These are phyloP conservation scores for Penicillium sp. DNA, from an alignment of 2,329 filamentous ascomycete species.

Conservation along the genomic window DNA sequence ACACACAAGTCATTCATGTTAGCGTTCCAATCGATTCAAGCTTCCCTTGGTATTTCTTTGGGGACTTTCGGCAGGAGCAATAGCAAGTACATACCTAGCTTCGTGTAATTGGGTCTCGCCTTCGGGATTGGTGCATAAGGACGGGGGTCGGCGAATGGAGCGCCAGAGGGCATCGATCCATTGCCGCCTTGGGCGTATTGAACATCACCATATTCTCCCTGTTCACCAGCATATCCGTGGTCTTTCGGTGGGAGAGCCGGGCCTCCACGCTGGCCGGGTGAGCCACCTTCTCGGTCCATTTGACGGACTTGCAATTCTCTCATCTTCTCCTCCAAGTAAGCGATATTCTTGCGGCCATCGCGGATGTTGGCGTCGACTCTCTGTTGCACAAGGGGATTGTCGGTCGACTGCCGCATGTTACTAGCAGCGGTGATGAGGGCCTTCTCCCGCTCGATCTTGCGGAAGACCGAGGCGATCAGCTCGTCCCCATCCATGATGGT, in stretches of 20 bases:
- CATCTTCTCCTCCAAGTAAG: constrained; percentile 92
- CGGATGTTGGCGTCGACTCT: constrained; percentile 91
- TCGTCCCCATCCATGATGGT: constrained; percentile 60
- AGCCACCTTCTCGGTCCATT: constrained; percentile 55
- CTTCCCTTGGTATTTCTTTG: neutral
- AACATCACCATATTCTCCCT: constrained; percentile 62
- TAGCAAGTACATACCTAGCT: constrained; percentile 69
- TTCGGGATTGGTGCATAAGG: constrained; percentile 69
- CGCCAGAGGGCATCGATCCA: constrained; percentile 76
- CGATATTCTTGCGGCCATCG: constrained; percentile 87
- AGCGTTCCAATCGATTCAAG: constrained; percentile 21
- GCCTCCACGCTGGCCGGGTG: constrained; percentile 51
- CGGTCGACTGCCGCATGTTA: constrained; percentile 92
- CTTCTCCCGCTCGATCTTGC: constrained; percentile 98
- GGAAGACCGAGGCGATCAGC: constrained; percentile 75
- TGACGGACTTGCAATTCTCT: constrained; percentile 81
- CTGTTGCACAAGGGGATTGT: constrained; percentile 87
- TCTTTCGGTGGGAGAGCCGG: constrained; percentile 71
- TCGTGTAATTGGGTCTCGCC: constrained; percentile 85
- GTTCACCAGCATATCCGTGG: constrained; percentile 53
- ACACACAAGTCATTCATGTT: constrained; percentile 13
- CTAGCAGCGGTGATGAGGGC: constrained; percentile 91
- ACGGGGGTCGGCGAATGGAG: constrained; percentile 73
- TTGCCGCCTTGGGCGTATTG: constrained; percentile 61
- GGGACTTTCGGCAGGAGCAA: neutral